Conservation (phyloP, 805 yeast species). For the Yarrowia porcina region DNA sequence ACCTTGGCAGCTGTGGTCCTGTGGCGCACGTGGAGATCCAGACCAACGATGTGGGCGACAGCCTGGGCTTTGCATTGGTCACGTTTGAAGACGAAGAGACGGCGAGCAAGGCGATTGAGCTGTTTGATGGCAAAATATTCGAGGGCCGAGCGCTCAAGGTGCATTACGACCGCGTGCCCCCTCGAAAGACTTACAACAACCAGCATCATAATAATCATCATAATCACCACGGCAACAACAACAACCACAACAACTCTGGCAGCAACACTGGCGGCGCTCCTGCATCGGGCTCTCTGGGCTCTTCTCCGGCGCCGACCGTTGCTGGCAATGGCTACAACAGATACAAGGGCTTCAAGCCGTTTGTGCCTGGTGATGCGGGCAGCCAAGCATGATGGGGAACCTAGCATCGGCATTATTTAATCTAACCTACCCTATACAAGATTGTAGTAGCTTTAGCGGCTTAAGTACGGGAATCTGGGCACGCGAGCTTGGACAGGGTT, state of each 20-base stretch:
- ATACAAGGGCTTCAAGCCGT: constrained; percentile 23
- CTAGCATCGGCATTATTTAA: constrained; percentile 20
- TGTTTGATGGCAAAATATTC: constrained; percentile 52
- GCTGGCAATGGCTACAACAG: constrained; percentile 21
- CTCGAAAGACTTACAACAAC: constrained; percentile 24
- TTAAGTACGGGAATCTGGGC: no score
- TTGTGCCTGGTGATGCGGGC: constrained; percentile 24
- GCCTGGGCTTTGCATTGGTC: constrained; percentile 66
- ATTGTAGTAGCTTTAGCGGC: neutral
- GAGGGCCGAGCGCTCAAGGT: constrained; percentile 62
- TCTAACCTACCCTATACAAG: neutral
- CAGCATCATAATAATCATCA: neutral
- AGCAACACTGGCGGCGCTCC: constrained; percentile 8
- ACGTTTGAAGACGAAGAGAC: constrained; percentile 47
- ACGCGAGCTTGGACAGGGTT: neutral
- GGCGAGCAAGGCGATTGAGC: constrained; percentile 48
- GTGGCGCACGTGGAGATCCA: constrained; percentile 42
- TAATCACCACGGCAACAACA: neutral
- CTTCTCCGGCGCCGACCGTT: constrained; percentile 13
- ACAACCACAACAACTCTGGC: neutral
- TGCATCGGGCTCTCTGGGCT: constrained; percentile 4
- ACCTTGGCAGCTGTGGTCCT: constrained; percentile 33
- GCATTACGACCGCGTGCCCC: constrained; percentile 46
- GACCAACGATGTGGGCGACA: constrained; percentile 40
- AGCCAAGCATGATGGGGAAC: constrained; percentile 10